Base-by-base conservation (phyloP, 1,284 basidiomycete species). In the Athelia sp. region DNA sequence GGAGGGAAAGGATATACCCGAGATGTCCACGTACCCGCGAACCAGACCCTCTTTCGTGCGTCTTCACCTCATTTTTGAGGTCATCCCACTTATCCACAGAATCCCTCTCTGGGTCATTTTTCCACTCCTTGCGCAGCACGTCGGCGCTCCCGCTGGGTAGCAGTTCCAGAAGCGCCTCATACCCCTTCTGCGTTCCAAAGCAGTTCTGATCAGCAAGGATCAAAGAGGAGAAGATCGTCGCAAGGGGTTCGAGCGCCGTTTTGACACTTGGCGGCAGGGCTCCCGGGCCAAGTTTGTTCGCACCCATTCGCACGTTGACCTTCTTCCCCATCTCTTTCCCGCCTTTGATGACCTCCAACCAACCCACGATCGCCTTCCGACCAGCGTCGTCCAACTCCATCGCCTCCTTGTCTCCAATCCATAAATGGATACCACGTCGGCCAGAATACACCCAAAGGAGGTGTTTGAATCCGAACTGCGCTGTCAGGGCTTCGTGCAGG, bases 371-470 rank as follows among this genome's bases (percentile, higher is more conserved):
- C 0, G 93, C 82, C 60, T 82, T 86, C 35, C 97, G 75, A 65
- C 96, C 87, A 55, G 97, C 93, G 63, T 99, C 97, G 3, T 90
- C 94, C 47, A 99, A 73, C 52, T 81, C 83, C 72, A 97, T 78
- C 0, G 97, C 97, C 50, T 88, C 82, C 46, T 78, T 73, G 66
- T 99, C 96, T 4, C 92, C 95, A 53, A 99, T 85, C 96, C 96
- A 99, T 64, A 94, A 81, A 74, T 99, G 96, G 59, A 99, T 99
- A 58, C 97, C 96, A 70, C 96, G 89, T 42, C 96, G 87, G 54
- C 96, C 96, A 14, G 97, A 99, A 68, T 98, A 99, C 21, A 99
- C 95, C 97, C 97, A 99, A 14, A 99, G 74, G 23, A 99, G 76
- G 61, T 84, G 76, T 46, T 74, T 66, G 62, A 83, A 90, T 1